A percentile compares a stretch with the other conserved stretches of the same genome.
These are phyloP conservation scores for Dalbergia cochinchinensis DNA, from an alignment of 306 rosid genomes.

Conservation along the genomic window DNA sequence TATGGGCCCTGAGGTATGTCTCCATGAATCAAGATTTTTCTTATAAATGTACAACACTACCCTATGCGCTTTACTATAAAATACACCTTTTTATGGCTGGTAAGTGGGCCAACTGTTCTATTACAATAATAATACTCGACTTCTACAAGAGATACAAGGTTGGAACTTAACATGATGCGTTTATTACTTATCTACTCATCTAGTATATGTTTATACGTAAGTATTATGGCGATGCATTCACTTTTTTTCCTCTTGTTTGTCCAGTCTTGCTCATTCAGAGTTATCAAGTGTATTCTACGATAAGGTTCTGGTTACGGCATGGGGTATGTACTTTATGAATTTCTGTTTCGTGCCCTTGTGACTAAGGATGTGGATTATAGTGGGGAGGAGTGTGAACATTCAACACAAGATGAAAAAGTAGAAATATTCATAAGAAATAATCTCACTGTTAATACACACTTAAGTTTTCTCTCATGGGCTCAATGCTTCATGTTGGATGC, in stretches of 20 bases:
- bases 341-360: slow-evolving; percentile 33
- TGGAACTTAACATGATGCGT: slow-evolving; percentile 26
- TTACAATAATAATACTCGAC: slow-evolving; percentile 13
- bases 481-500: not conserved
- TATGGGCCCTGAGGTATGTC: slow-evolving; percentile 96
- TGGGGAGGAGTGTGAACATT: slow-evolving; percentile 26
- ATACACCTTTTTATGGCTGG: not conserved
- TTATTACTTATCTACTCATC: not conserved
- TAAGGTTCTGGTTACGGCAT: slow-evolving; percentile 77
- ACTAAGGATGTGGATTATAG: slow-evolving; percentile 28
- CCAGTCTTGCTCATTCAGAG: slow-evolving; percentile 96
- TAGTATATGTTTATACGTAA: slow-evolving; percentile 1
- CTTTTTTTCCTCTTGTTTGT: slow-evolving; percentile 40
- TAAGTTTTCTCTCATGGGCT: not conserved
- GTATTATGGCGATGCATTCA: slow-evolving; percentile 12
- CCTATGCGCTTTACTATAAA: not conserved
- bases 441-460: not conserved
- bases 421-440: not conserved
- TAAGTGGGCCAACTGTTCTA: not conserved
- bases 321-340: slow-evolving; percentile 58
- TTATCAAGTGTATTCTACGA: slow-evolving; percentile 92
- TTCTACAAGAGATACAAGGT: slow-evolving; percentile 14
- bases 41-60: not conserved
- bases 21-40: not conserved
- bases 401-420: not conserved